These are phyloP conservation scores for Trichoderma gracile DNA, from an alignment of 2,329 filamentous ascomycete genomes.

Conservation along the genomic window DNA sequence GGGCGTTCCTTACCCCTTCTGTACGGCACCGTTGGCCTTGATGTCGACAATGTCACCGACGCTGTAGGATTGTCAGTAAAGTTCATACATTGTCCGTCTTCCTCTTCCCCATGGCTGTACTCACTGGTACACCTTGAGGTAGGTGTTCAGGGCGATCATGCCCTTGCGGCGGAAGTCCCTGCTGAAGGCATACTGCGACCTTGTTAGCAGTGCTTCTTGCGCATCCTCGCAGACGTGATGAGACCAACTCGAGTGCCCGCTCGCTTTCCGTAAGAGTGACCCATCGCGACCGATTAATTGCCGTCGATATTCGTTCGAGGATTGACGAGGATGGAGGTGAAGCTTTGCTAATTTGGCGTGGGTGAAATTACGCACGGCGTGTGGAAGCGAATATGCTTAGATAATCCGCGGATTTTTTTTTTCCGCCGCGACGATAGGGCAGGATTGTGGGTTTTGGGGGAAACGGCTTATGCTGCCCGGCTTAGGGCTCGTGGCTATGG, in stretches of 20 bases:
- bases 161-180: conserved; percentile 94
- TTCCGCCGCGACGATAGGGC: conserved; percentile 36
- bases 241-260: conserved; percentile 77
- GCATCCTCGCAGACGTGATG: conserved; percentile 24
- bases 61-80: conserved; percentile 55
- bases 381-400: conserved; percentile 40
- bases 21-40: conserved; percentile 96
- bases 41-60: conserved; percentile 99
- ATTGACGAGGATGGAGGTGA: conserved; percentile 41
- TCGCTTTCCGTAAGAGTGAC: conserved; percentile 85
- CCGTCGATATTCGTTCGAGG: conserved; percentile 44
- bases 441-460: conserved; percentile 33
- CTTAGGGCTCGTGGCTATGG: conserved; percentile 38
- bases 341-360: conserved; percentile 38
- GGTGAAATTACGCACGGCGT: conserved; percentile 43
- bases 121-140: conserved; percentile 88
- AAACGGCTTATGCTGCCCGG: conserved; percentile 30
- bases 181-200: conserved; percentile 79
- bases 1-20: conserved; percentile 76
- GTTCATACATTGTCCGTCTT: conserved; percentile 18
- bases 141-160: conserved; percentile 89
- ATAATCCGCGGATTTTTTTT: conserved; percentile 41
- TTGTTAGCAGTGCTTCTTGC: conserved; percentile 33
- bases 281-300: conserved; percentile 65
- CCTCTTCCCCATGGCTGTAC: conserved; percentile 26